These are phyloP conservation scores for Jimgerdemannia flammicorona DNA, from an alignment of 192 early-diverging fungal species.

Conservation along the genomic window DNA sequence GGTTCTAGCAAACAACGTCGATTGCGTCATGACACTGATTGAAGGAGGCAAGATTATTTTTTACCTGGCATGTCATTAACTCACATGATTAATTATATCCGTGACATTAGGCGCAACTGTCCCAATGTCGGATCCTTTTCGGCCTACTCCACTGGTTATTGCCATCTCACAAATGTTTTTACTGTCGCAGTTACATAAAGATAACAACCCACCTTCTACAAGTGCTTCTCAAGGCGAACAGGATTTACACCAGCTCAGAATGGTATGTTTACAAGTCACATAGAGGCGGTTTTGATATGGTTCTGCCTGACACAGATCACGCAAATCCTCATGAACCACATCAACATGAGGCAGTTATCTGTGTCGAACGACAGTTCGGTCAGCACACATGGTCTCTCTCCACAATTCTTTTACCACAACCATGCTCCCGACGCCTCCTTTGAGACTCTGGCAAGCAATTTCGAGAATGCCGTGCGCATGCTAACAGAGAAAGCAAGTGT, in stretches of 20 bases:
- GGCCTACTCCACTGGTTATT: conserved; percentile 20
- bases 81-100: neutral
- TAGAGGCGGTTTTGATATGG: neutral
- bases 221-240: neutral
- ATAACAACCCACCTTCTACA: neutral
- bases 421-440: neutral
- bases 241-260: neutral
- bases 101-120: conserved; percentile 17
- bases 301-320: neutral
- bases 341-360: neutral
- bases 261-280: neutral
- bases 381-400: neutral
- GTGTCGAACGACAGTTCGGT: neutral
- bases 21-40: conserved; percentile 13
- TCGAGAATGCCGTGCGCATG: too few species aligned
- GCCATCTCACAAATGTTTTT: neutral
- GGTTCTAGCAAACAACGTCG: conserved; percentile 25
- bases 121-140: conserved; percentile 32
- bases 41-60: neutral
- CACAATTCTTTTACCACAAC: neutral
- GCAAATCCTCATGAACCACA: neutral
- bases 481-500: too few species aligned
- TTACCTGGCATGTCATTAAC: too few species aligned
- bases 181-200: neutral
- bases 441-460: too few species aligned